Conservation (phyloP, 257 asterid genomes). For the Gynochthodes officinalis region DNA sequence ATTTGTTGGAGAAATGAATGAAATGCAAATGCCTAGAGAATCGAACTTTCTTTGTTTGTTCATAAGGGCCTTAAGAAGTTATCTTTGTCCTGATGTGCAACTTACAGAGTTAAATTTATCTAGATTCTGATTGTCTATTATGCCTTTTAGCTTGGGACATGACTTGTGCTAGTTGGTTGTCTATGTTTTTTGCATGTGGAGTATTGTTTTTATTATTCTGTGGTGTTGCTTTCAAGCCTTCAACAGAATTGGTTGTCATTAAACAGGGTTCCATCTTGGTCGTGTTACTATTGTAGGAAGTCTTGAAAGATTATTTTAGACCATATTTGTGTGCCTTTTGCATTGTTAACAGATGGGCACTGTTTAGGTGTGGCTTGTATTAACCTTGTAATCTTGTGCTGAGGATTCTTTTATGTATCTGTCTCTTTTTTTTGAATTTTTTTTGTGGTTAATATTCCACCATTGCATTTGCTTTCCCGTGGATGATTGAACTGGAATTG, state of each 20-base stretch:
- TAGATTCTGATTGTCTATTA: neutral
- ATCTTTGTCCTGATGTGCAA: neutral
- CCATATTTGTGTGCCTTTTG: neutral
- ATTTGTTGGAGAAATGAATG: neutral
- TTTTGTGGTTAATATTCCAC: no score
- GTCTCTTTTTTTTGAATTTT: no score
- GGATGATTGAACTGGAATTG: no score
- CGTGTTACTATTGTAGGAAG: neutral
- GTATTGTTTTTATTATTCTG: no score
- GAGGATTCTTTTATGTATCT: no score
- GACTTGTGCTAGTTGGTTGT: neutral
- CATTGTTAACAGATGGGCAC: neutral
- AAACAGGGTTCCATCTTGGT: neutral
- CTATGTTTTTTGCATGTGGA: neutral
- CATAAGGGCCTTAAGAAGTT: neutral
- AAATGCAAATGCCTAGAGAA: neutral
- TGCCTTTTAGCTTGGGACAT: no score
- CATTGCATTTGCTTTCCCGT: no score
- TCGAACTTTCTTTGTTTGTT: neutral
- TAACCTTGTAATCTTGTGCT: neutral
- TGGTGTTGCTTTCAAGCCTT: neutral
- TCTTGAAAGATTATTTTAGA: neutral
- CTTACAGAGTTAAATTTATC: neutral
- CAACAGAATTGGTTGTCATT: neutral
- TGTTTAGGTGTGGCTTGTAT: neutral